These are phyloP conservation scores for Tagetes patula DNA, from an alignment of 129 eudicot species.

Conservation along the genomic window DNA sequence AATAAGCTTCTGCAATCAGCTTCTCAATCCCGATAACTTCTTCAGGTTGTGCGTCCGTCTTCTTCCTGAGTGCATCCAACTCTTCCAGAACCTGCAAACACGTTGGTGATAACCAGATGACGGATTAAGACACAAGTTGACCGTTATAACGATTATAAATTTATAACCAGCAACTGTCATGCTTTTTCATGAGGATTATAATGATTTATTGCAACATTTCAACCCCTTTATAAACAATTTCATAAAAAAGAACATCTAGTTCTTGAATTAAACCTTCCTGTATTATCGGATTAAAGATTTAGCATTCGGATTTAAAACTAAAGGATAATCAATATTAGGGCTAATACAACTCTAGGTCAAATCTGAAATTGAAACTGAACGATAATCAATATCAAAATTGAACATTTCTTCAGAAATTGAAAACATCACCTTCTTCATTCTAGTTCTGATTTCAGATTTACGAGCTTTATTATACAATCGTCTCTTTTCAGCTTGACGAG, in stretches of 20 bases:
- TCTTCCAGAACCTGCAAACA: conserved; percentile 63
- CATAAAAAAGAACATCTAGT: too few species aligned
- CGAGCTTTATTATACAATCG: conserved; percentile 63
- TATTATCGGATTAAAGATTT: too few species aligned
- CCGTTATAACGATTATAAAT: too few species aligned
- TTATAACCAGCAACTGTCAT: too few species aligned
- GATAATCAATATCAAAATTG: neutral
- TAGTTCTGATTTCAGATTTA: conserved; percentile 76
- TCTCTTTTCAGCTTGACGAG: conserved; percentile 87
- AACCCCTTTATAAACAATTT: too few species aligned
- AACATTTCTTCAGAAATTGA: neutral
- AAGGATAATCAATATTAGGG: neutral
- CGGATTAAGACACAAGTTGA: too few species aligned
- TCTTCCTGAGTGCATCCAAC: conserved; percentile 64
- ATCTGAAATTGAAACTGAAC: neutral
- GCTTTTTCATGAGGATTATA: too few species aligned
- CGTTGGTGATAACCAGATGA: too few species aligned
- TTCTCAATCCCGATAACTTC: conserved; percentile 77
- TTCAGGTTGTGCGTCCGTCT: conserved; percentile 65
- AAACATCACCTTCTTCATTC: conserved; percentile 74
- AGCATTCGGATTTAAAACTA: too few species aligned
- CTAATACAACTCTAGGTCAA: neutral
- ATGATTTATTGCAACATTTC: too few species aligned
- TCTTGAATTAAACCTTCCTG: too few species aligned
- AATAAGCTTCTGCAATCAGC: conserved; percentile 88